phyloP scores from a whole-genome alignment of 768 basidiomycete genomes.

The Podaxis rugospora region DNA sequence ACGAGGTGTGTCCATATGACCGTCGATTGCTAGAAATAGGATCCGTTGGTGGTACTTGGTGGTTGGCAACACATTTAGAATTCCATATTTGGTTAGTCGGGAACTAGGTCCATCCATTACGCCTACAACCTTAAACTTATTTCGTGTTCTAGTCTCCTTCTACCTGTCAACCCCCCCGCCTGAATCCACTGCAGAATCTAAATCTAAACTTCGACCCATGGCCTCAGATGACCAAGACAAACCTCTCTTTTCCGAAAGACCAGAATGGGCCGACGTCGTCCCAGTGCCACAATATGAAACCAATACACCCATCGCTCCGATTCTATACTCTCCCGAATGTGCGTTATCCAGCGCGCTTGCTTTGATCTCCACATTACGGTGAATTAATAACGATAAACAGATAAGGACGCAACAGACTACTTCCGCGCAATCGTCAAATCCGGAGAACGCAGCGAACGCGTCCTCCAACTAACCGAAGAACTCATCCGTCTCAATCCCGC shows the following conservation, averaged over 20 bases:
- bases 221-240: slow-evolving; percentile 7
- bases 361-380: neutral
- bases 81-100: no score
- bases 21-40: no score
- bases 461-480: slow-evolving; percentile 81
- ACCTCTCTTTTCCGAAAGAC: slow-evolving; percentile 52
- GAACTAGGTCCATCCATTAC: neutral
- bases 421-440: slow-evolving; percentile 80
- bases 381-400: slow-evolving; percentile 33
- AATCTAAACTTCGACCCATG: neutral
- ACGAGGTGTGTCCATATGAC: no score
- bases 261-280: slow-evolving; percentile 76
- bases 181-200: neutral
- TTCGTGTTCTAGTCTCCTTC: neutral
- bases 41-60: no score
- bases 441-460: slow-evolving; percentile 77
- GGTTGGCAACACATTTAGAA: no score
- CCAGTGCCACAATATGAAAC: slow-evolving; percentile 83
- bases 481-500: slow-evolving; percentile 92
- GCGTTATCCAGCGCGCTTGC: slow-evolving; percentile 24
- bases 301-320: slow-evolving; percentile 78
- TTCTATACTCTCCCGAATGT: slow-evolving; percentile 91
- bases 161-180: neutral
- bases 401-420: slow-evolving; percentile 90
- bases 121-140: neutral